phyloP scores from a whole-genome alignment of 2,329 filamentous ascomycete genomes.

The Delphinella strobiligena region DNA sequence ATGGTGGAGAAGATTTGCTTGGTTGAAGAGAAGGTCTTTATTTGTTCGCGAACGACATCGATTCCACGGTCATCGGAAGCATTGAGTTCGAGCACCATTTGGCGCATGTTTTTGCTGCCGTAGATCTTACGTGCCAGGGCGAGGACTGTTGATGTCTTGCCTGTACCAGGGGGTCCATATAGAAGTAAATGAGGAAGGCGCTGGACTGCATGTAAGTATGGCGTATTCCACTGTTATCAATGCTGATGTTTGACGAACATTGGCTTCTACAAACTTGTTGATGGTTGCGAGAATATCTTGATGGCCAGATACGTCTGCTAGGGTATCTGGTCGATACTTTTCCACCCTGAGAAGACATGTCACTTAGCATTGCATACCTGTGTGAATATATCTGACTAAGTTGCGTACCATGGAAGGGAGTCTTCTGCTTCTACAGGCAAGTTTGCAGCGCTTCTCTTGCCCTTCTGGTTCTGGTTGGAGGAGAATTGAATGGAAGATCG shows the following conservation, averaged over 20 bases:
- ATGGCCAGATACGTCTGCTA: conserved; percentile 90
- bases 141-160: conserved; percentile 93
- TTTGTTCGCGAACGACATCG: conserved; percentile 94
- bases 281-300: conserved; percentile 96
- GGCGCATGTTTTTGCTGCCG: conserved; percentile 79
- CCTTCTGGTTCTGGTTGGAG: conserved; percentile 59
- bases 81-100: conserved; percentile 97
- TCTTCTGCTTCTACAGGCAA: conserved; percentile 90
- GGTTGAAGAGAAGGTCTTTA: conserved; percentile 97
- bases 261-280: conserved; percentile 92
- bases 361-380: no score
- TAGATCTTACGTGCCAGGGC: conserved; percentile 91
- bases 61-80: conserved; percentile 96
- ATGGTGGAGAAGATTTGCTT: conserved; percentile 86
- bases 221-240: background rate
- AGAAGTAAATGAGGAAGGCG: conserved; percentile 89
- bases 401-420: conserved; percentile 70
- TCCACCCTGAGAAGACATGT: conserved; percentile 56
- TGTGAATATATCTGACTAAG: background rate
- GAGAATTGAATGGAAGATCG: conserved; percentile 53
- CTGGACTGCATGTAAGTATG: conserved; percentile 21
- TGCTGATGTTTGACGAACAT: conserved; percentile 36
- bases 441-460: conserved; percentile 86
- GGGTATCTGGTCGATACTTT: conserved; percentile 82
- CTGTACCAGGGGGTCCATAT: conserved; percentile 91